Evolutionary conservation across 371 early-diverging fungal genomes (phyloP), one percentile per base, ranked within the genome.

Genomic region (Mortierella sp.): DNA sequence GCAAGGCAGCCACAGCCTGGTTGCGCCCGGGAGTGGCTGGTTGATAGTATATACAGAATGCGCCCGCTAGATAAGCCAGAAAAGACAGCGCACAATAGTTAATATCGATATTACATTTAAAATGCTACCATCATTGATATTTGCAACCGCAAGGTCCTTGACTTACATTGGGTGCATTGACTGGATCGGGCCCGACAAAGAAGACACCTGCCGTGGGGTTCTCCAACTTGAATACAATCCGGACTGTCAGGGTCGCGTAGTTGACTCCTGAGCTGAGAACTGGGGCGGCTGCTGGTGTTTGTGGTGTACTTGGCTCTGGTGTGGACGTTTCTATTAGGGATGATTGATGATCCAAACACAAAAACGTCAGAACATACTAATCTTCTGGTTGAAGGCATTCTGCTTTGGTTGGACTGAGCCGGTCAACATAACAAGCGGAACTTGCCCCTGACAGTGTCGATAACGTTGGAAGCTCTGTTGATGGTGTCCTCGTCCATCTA

Each of bases 1-100:
- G 79, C 97, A 97, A 2, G 98, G 98, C 55, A 97, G 86, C 97
- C 97, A 97, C 48, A 90, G 79, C 3, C 98, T 92, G 7, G 96
- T 92, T 39, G 89, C 91, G 6, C 95, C 94, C 43, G 95, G 93
- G 11, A 91, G 77, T 29, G 93, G 91, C 58, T 92, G 93, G 76
- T 95, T 94, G 68, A 93, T 91, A 7, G 96, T 95, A 85, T 95
- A 95, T 76, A 94, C 85, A 82, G 94, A 92, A 65, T 92, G 90
- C 65, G 88, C 85, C 26, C 90, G 85, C 92, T 93, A 73, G 16
- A 29, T n/a, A 22, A 45, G 39, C 22, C 19, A 47, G 45, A 70
- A n/a, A 24, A 13, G 1, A n/a, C n/a, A n/a, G n/a, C n/a, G n/a
- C 37, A 66, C 8, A 13, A 5, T 19, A 41, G 45, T 44, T 31